Evolutionary conservation across 1,284 basidiomycete species (phyloP).

Genomic region (Psilocybe mexicana): DNA sequence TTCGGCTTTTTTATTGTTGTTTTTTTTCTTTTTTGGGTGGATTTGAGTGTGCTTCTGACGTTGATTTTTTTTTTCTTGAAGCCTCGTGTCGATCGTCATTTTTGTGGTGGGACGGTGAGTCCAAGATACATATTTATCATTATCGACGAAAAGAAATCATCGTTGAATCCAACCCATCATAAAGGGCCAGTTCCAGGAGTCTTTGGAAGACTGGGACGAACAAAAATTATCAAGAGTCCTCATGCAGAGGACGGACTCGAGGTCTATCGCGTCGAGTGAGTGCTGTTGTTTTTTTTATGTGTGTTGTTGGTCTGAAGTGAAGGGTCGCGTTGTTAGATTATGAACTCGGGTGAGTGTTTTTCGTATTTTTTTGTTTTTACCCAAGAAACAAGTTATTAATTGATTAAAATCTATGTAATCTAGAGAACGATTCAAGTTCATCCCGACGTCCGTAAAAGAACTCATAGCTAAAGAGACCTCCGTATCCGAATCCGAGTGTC

Average conservation of each 20-base stretch:
- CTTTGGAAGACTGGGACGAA: conserved; percentile 10
- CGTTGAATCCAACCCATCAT: neutral
- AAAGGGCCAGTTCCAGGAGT: conserved; percentile 19
- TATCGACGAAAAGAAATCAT: no score
- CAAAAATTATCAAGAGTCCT: conserved; percentile 41
- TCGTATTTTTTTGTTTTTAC: neutral
- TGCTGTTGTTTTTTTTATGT: conserved; percentile 1
- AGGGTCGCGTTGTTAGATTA: conserved; percentile 7
- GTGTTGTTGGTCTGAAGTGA: neutral
- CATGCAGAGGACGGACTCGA: conserved; percentile 43
- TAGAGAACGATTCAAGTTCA: neutral
- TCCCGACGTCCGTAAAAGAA: neutral
- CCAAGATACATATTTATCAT: neutral
- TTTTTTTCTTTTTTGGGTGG: neutral
- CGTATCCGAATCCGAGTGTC: no score
- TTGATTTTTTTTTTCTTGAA: neutral
- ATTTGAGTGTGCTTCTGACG: neutral
- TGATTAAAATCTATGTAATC: neutral
- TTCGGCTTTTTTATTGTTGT: neutral
- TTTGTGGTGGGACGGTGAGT: conserved; percentile 5
- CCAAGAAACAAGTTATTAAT: neutral
- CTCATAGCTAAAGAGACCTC: neutral
- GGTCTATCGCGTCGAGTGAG: conserved; percentile 47
- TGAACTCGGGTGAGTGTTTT: conserved; percentile 7
- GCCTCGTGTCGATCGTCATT: conserved; percentile 17